Base-by-base conservation (phyloP, 345 rosid species). In the Eucalyptus tenuipes region DNA sequence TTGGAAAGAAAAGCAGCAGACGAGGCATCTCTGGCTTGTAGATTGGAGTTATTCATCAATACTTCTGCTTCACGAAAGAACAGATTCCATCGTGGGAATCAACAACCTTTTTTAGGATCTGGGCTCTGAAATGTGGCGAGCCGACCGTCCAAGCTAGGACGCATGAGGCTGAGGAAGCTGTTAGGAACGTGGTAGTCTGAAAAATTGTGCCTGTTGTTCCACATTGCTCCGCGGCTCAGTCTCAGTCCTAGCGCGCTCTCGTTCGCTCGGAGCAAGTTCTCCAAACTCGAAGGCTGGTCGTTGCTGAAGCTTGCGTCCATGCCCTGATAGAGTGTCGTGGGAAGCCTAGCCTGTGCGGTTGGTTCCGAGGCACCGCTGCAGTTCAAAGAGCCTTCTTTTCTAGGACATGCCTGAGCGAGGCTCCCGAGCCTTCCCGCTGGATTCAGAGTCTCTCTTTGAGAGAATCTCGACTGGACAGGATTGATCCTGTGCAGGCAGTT, bases 141-240 rank as follows among this genome's bases (percentile, higher is more conserved):
- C 90, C 93, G 91, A 44, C 92, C 86, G 55, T 91, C 94, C 40
- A 84, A n/a, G 64, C 88, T 88, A 88, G 87, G 86, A 90, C 87
- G 84, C 61, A 91, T 47, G 57, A 85, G 88, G 86, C 82, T 53
- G 42, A 81, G 92, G 86, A 87, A 88, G 90, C 91, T 91, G 92
- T 88, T 89, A 87, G 91, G 89, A 87, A 88, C 64, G 64, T 88
- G 88, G 45, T 90, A 90, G 85, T 90, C 94, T 80, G 94, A 75
- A 27, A 90, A 84, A 86, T 88, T 49, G 61, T 90, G 82, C 49
- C 91, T 91, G 27, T 90, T 57, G 90, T 87, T 86, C 87, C 90
- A 89, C 20, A 82, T n/a, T 33, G 91, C 90, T 91, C 92, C 96
- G 66, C 89, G 92, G 55, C 89, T 93, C 92, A 92, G 89, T 85